These are phyloP conservation scores for Boechera divaricarpa DNA, from an alignment of 345 rosid species.

Conservation along the genomic window DNA sequence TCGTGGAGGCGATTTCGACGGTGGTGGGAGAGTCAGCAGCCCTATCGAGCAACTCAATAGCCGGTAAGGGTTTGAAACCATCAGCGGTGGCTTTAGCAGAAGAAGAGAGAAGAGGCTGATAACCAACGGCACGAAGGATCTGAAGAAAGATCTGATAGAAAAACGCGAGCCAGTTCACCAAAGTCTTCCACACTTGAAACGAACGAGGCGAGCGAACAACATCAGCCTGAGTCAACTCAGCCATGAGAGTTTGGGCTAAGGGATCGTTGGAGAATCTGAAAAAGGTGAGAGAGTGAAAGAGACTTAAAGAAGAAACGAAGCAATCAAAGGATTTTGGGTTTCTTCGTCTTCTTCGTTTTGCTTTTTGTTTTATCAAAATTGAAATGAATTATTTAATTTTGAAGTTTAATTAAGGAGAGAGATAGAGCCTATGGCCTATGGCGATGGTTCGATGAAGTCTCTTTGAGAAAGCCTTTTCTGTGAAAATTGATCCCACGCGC, in stretches of 20 bases:
- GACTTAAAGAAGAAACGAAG: slow-evolving; percentile 31
- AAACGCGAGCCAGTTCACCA: slow-evolving; percentile 82
- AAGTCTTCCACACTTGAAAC: slow-evolving; percentile 64
- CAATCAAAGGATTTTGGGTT: slow-evolving; percentile 21
- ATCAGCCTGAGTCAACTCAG: slow-evolving; percentile 93
- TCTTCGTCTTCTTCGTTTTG: slow-evolving; percentile 1
- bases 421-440: slow-evolving; percentile 17
- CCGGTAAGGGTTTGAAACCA: slow-evolving; percentile 76
- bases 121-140: slow-evolving; percentile 73
- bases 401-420: slow-evolving; percentile 1
- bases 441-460: slow-evolving; percentile 38
- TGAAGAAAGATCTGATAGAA: slow-evolving; percentile 82
- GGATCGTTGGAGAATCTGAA: slow-evolving; percentile 17
- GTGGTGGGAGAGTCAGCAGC: slow-evolving; percentile 51
- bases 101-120: slow-evolving; percentile 69
- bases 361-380: not conserved
- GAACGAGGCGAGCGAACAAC: slow-evolving; percentile 72
- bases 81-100: slow-evolving; percentile 53
- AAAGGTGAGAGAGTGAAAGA: not conserved
- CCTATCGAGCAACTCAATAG: slow-evolving; percentile 66
- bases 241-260: slow-evolving; percentile 52
- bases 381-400: not conserved
- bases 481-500: slow-evolving; percentile 36
- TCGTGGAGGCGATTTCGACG: slow-evolving; percentile 55
- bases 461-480: slow-evolving; percentile 27